A percentile compares a stretch with the other conserved stretches of the same genome.
These are phyloP conservation scores for Phytophthora meadii DNA, from an alignment of 352 stramenopile genomes.

Conservation along the genomic window DNA sequence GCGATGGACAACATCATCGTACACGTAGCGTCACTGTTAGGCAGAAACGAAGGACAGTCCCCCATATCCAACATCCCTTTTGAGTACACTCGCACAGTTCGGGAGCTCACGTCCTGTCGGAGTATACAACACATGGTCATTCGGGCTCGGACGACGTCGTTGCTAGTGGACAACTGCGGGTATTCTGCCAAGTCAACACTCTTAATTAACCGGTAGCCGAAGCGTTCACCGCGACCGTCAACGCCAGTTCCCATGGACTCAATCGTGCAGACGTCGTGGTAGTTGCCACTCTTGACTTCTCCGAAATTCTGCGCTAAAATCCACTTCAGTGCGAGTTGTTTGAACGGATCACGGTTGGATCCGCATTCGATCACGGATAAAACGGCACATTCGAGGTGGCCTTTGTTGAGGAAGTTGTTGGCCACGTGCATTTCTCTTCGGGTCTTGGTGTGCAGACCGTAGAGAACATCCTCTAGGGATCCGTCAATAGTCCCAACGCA, in stretches of 20 bases:
- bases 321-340: constrained; percentile 54
- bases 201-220: constrained; percentile 46
- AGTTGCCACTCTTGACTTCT: constrained; percentile 26
- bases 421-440: constrained; percentile 27
- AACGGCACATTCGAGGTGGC: constrained; percentile 31
- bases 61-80: constrained; percentile 30
- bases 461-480: constrained; percentile 31
- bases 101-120: constrained; percentile 21
- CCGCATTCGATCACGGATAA: constrained; percentile 32
- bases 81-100: constrained; percentile 32
- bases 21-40: constrained; percentile 17
- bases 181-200: constrained; percentile 42
- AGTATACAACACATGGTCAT: constrained; percentile 38
- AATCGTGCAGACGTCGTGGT: constrained; percentile 43
- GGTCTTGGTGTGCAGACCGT: constrained; percentile 33
- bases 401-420: constrained; percentile 26
- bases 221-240: constrained; percentile 26
- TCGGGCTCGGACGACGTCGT: constrained; percentile 28
- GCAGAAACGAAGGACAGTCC: constrained; percentile 18
- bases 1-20: constrained; percentile 29
- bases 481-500: constrained; percentile 33
- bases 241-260: constrained; percentile 43
- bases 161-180: constrained; percentile 27
- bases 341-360: constrained; percentile 40
- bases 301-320: constrained; percentile 31